A percentile compares a stretch with the other conserved stretches of the same genome.
Conservation (phyloP, 108 stramenopile genomes). For the Cyclostephanos tholiformis region DNA sequence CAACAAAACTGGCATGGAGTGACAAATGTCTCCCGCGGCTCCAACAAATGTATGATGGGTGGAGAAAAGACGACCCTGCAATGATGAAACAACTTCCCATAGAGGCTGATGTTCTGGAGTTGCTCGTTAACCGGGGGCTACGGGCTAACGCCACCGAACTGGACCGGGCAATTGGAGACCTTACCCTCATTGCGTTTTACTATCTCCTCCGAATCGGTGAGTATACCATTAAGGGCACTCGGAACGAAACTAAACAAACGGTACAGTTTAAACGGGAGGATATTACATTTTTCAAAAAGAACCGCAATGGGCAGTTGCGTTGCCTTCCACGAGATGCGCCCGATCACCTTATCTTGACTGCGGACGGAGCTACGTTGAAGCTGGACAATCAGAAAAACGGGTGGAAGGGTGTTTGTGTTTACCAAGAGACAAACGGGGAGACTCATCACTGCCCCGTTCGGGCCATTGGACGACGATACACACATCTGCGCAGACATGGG, state of each 20-base stretch:
- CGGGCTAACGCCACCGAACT: not conserved
- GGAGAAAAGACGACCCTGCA: not conserved
- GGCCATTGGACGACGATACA: not conserved
- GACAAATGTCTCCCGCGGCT: not conserved
- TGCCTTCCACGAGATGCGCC: not conserved
- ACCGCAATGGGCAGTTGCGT: not conserved
- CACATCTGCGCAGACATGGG: not conserved
- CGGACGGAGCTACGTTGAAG: not conserved
- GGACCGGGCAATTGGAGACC: constrained; percentile 1
- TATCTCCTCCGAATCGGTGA: not conserved
- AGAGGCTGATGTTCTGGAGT: not conserved
- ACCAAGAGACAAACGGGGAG: not conserved
- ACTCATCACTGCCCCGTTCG: not conserved
- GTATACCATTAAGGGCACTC: not conserved
- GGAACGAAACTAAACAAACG: not conserved
- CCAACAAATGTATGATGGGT: not conserved
- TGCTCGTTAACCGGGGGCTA: not conserved
- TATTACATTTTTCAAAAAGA: not conserved
- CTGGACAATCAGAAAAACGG: not conserved
- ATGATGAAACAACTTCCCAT: not conserved
- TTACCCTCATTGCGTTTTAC: too few relatives aligned
- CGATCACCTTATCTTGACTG: not conserved
- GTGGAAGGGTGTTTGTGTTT: not conserved
- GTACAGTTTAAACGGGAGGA: not conserved
- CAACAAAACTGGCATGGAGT: not conserved